Conservation (phyloP, 2,329 filamentous ascomycete species). For the Neonectria magnoliae region DNA sequence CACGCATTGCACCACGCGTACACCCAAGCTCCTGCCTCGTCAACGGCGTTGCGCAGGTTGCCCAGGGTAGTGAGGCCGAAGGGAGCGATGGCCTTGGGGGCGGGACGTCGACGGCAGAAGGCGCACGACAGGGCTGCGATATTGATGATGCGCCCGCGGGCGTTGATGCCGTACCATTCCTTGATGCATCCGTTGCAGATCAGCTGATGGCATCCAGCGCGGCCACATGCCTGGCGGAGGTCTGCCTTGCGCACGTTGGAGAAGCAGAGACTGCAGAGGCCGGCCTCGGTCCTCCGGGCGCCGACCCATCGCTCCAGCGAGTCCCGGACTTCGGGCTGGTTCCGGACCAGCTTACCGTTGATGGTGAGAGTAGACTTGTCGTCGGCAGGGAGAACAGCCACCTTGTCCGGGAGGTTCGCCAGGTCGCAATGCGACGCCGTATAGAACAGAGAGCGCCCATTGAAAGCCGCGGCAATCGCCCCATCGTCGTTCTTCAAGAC, state of each 20-base stretch:
- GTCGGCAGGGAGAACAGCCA: conserved; percentile 48
- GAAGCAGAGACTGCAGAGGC: conserved; percentile 59
- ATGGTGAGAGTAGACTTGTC: conserved; percentile 42
- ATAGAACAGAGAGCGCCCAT: conserved; percentile 52
- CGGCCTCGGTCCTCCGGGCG: conserved; percentile 50
- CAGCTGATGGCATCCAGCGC: conserved; percentile 54
- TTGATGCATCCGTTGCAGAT: conserved; percentile 54
- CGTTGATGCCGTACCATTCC: conserved; percentile 60
- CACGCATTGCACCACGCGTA: conserved; percentile 60
- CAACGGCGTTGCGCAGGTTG: conserved; percentile 51
- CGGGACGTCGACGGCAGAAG: conserved; percentile 59
- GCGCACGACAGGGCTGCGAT: conserved; percentile 59
- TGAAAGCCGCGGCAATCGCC: conserved; percentile 50
- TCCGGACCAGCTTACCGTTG: conserved; percentile 55
- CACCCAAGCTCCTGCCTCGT: conserved; percentile 55
- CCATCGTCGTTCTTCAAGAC: conserved; percentile 53
- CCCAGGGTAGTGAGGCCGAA: conserved; percentile 52
- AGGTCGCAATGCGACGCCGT: conserved; percentile 47
- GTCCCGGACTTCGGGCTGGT: conserved; percentile 48
- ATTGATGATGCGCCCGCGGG: conserved; percentile 56
- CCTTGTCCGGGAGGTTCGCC: conserved; percentile 47
- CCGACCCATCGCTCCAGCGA: conserved; percentile 51
- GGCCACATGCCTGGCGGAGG: conserved; percentile 56
- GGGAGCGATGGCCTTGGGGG: conserved; percentile 48
- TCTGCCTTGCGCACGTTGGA: conserved; percentile 46